Percentiles rank a stretch among this genome's conserved stretches.
Conservation (phyloP, 352 stramenopile species). For the Peronospora farinosa region DNA sequence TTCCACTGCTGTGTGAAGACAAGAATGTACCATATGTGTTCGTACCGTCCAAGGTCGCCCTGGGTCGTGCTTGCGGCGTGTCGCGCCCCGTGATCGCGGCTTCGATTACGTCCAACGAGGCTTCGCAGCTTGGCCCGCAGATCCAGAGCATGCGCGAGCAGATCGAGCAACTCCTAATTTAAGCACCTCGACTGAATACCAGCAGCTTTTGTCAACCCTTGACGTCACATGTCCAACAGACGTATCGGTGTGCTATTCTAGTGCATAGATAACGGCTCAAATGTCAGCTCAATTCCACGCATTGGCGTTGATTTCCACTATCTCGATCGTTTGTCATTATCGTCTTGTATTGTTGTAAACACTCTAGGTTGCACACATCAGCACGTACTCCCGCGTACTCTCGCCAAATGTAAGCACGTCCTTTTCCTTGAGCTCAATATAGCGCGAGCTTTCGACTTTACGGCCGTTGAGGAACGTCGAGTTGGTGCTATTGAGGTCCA, state of each 20-base stretch:
- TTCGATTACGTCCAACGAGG: slow-evolving; percentile 99
- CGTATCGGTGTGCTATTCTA: slow-evolving; percentile 16
- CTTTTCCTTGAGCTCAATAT: slow-evolving; percentile 93
- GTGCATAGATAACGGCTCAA: slow-evolving; percentile 25
- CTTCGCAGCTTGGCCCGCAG: slow-evolving; percentile 97
- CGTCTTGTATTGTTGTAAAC: background rate
- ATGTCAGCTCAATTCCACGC: slow-evolving; percentile 16
- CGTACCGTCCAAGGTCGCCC: slow-evolving; percentile 95
- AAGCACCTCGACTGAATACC: slow-evolving; percentile 50
- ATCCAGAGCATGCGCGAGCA: slow-evolving; percentile 99
- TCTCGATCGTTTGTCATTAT: slow-evolving; percentile 2
- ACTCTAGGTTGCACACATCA: slow-evolving; percentile 71
- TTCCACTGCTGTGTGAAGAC: slow-evolving; percentile 98
- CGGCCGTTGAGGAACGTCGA: slow-evolving; percentile 96
- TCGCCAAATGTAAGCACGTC: slow-evolving; percentile 95
- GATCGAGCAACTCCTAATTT: slow-evolving; percentile 99
- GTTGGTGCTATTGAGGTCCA: slow-evolving; percentile 98
- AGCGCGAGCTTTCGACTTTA: slow-evolving; percentile 89
- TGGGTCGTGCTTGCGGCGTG: slow-evolving; percentile 98
- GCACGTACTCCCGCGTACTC: slow-evolving; percentile 96
- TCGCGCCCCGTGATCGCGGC: slow-evolving; percentile 97
- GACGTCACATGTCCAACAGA: background rate
- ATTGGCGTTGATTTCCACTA: slow-evolving; percentile 10
- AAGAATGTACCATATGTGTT: slow-evolving; percentile 93
- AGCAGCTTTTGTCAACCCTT: slow-evolving; percentile 5